Evolutionary conservation across 192 early-diverging fungal genomes (phyloP), one percentile per base, ranked within the genome.

Genomic region (Entomortierella lignicola): DNA sequence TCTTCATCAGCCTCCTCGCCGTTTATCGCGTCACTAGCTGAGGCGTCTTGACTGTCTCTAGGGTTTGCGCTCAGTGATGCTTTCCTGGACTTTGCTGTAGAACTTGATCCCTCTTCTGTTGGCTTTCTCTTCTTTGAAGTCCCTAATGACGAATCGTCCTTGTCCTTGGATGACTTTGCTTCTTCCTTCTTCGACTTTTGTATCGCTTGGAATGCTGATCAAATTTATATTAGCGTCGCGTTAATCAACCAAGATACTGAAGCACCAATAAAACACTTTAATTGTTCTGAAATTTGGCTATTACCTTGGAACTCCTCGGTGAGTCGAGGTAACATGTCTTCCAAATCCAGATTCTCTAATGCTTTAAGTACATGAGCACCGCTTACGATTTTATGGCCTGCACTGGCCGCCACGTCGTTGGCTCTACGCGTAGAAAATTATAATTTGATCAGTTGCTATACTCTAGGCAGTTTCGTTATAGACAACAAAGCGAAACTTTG

Each of bases 321-420:
- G 37, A 87, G 42, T 47, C 68, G 63, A 29, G 86, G 82, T 6
- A 72, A 15, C 42, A 87, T 66, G 0, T 84, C 72, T 42, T 85
- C 84, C 8, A 85, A 25, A 57, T 85, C 86, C 6, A 81, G n/a
- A 11, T 71, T 50, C 25, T 87, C 86, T 13, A 87, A 41, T 42
- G 84, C 84, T 59, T 83, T 84, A 34, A 87, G 72, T 2, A 87
- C 84, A 60, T 85, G 82, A 0, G 79, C 65, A 5, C 80, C 81
- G 31, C 70, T 84, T 63, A 87, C 65, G 0, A 82, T 85, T 58
- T 87, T 87, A 39, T 85, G 86, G n/a, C 77, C 82, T 48, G 66
- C 70, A 57, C 59, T 65, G 27, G 75, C 66, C 26, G 86, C 84
- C 13, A 79, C 67, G 25, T 87, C 86, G 30, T 85, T 85, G 2